Evolutionary conservation across 2,329 filamentous ascomycete genomes (phyloP).

Genomic region (Penicillium crustosum): DNA sequence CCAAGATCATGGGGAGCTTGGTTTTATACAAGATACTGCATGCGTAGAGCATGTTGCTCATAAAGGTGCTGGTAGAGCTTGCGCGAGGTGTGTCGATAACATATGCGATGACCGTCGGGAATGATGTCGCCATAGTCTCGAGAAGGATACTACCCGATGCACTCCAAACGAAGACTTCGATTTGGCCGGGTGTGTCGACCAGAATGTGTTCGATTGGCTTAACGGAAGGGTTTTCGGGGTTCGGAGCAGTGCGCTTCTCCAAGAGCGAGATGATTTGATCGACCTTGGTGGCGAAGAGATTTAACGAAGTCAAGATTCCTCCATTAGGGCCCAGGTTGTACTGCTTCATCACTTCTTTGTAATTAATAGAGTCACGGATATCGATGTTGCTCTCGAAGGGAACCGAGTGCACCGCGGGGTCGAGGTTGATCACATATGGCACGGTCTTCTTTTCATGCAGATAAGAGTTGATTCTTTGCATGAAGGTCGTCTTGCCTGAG

Average conservation of each 20-base stretch:
- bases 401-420: slow-evolving; percentile 88
- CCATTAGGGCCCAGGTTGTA: slow-evolving; percentile 97
- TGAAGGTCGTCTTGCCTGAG: slow-evolving; percentile 99
- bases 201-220: slow-evolving; percentile 78
- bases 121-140: slow-evolving; percentile 86
- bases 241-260: slow-evolving; percentile 77
- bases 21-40: slow-evolving; percentile 99
- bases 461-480: slow-evolving; percentile 95
- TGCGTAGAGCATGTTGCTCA: slow-evolving; percentile 99
- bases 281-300: slow-evolving; percentile 96
- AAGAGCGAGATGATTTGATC: slow-evolving; percentile 88
- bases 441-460: slow-evolving; percentile 77
- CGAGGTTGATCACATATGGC: slow-evolving; percentile 95
- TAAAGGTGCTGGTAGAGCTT: slow-evolving; percentile 91
- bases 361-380: slow-evolving; percentile 98
- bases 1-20: slow-evolving; percentile 95
- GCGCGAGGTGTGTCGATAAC: slow-evolving; percentile 96
- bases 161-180: slow-evolving; percentile 98
- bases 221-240: slow-evolving; percentile 43
- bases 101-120: slow-evolving; percentile 96
- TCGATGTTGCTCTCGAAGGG: slow-evolving; percentile 98
- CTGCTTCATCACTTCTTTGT: slow-evolving; percentile 99
- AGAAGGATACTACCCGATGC: slow-evolving; percentile 92
- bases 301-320: slow-evolving; percentile 90
- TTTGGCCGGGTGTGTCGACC: slow-evolving; percentile 94